A percentile compares a stretch with the other conserved stretches of the same genome.
phyloP scores from a whole-genome alignment of 805 yeast genomes.

The Ogataea kodamae region DNA sequence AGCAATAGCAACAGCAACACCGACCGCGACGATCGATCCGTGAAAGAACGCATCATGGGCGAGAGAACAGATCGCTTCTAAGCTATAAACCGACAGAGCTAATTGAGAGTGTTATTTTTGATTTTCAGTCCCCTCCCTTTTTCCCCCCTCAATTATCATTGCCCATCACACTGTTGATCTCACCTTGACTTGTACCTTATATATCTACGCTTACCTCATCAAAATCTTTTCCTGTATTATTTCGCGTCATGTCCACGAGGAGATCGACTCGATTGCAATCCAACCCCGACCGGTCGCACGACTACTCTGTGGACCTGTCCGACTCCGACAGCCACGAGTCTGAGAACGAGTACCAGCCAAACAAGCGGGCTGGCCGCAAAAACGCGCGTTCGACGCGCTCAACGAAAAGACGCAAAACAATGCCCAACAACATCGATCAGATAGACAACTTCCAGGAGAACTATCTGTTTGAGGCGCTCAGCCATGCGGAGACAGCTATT shows the following conservation, averaged over 20 bases:
- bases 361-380: conserved; percentile 8
- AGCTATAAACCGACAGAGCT: too few relatives aligned
- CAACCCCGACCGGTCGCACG: conserved; percentile 10
- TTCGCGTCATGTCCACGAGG: conserved; percentile 15
- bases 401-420: conserved; percentile 28
- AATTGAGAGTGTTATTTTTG: too few relatives aligned
- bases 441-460: conserved; percentile 45
- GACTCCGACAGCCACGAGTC: conserved; percentile 22
- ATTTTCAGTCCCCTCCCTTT: too few relatives aligned
- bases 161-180: too few relatives aligned
- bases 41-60: conserved; percentile 23
- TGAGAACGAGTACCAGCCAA: conserved; percentile 21
- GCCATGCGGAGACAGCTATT: conserved; percentile 46
- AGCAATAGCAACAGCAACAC: too few relatives aligned
- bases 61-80: conserved; percentile 3
- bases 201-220: conserved; percentile 2
- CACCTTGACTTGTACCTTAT: too few relatives aligned
- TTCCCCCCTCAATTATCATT: too few relatives aligned
- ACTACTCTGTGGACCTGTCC: conserved; percentile 13
- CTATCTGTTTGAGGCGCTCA: conserved; percentile 47
- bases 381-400: conserved; percentile 17
- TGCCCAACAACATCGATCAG: conserved; percentile 33
- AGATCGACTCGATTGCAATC: conserved; percentile 17
- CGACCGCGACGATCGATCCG: conserved; percentile 6
- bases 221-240: conserved; percentile 3